Conservation (phyloP, 1,284 basidiomycete genomes). For the Cryptococcus sp. region DNA sequence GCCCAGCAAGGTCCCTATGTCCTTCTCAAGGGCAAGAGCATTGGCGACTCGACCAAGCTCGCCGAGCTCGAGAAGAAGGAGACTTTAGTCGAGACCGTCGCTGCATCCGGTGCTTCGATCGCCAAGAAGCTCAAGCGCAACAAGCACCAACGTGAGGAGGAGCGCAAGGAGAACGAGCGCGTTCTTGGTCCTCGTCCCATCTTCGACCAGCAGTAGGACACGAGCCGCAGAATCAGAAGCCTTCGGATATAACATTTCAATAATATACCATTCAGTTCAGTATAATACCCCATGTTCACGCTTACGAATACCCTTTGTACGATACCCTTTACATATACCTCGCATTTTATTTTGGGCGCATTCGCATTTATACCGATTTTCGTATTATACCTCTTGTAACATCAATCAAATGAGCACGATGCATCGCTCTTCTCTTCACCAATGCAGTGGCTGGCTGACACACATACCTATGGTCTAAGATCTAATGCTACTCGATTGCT, state of each 20-base stretch:
- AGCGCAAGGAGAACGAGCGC: constrained; percentile 36
- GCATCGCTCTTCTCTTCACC: background rate
- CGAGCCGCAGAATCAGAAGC: too few species aligned
- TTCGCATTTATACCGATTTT: background rate
- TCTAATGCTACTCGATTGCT: background rate
- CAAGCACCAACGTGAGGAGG: constrained; percentile 37
- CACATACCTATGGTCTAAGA: background rate
- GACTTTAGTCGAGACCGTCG: constrained; percentile 19
- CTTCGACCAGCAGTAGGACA: constrained; percentile 4
- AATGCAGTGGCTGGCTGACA: too few species aligned
- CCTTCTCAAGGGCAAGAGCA: constrained; percentile 19
- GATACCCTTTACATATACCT: background rate
- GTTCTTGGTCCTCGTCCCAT: constrained; percentile 35
- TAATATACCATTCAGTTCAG: too few species aligned
- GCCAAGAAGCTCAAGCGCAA: constrained; percentile 34
- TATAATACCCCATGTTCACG: background rate
- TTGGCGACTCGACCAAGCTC: constrained; percentile 14
- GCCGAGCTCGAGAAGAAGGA: constrained; percentile 22
- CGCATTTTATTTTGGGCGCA: background rate
- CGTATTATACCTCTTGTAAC: too few species aligned
- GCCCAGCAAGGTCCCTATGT: constrained; percentile 22
- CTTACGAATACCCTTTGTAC: background rate
- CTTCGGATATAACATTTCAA: too few species aligned
- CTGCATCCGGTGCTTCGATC: constrained; percentile 17
- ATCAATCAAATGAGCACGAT: background rate